These are phyloP conservation scores for Amanita brunnescens DNA, from an alignment of 768 basidiomycete species.

Conservation along the genomic window DNA sequence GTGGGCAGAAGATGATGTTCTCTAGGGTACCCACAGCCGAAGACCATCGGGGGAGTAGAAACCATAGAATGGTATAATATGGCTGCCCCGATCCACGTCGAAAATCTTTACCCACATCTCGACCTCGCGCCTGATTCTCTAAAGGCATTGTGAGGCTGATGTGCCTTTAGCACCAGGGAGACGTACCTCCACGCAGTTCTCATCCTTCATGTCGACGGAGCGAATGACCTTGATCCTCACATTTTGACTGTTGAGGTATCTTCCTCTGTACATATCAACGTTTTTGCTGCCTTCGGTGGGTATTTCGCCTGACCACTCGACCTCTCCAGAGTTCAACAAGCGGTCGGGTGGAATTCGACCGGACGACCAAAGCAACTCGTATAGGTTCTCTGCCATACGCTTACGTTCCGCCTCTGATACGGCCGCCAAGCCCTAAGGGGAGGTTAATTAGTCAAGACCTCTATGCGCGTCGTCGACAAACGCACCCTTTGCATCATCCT, in stretches of 20 bases:
- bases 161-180: background rate
- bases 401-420: slow-evolving; percentile 26
- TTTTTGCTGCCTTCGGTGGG: slow-evolving; percentile 41
- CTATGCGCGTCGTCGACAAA: too few species aligned
- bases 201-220: background rate
- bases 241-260: background rate
- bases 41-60: background rate
- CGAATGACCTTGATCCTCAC: background rate
- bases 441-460: too few species aligned
- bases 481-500: too few species aligned
- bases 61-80: background rate
- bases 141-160: too few species aligned
- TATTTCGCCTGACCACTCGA: slow-evolving; percentile 35
- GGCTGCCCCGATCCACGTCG: background rate
- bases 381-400: slow-evolving; percentile 41
- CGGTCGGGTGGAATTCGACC: slow-evolving; percentile 40
- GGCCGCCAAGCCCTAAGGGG: slow-evolving; percentile 23
- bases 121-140: background rate
- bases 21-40: background rate
- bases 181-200: background rate
- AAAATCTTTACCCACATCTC: background rate
- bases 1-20: too few species aligned
- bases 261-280: slow-evolving; percentile 10
- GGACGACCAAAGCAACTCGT: slow-evolving; percentile 37
- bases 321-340: slow-evolving; percentile 44